Evolutionary conservation across 1,284 basidiomycete species (phyloP), one percentile per base, ranked within the genome.

Genomic region (Trametes polyzona): DNA sequence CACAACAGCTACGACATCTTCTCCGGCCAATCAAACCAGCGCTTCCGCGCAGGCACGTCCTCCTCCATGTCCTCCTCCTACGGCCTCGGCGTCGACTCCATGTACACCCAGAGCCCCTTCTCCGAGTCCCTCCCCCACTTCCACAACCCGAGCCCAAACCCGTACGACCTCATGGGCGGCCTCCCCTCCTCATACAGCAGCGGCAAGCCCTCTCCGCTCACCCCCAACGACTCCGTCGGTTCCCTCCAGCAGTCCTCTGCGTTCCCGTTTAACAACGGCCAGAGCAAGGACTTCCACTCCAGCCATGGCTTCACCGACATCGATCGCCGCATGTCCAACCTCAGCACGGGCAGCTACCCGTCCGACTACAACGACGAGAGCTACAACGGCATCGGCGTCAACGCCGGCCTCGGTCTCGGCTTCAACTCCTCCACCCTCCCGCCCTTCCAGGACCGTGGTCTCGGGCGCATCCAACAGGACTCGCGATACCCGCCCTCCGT

Each of bases 131-230:
- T 85, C 1, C 77, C 81, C 12, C 74, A 83, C 3, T 89, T 87
- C 70, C 75, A 77, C 29, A 74, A 76, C 44, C 74, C 77, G 12
- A 81, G 74, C 62, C 68, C 75, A 52, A 77, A 77, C 67, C 77
- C 83, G 3, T 90, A 87, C 73, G 85, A 86, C 70, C 80, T 87
- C 64, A 84, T 88, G 66, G 76, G 73, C 69, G 79, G 79, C 60
- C 73, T 87, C n/a, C 76, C 82, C 24, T 79, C 79, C 10, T 86
- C 86, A 1, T 84, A 83, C 66, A 80, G 78, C 72, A 86, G 83
- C 57, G 87, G 86, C 60, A 89, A 89, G 70, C 84, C 86, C 44
- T 90, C 89, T 16, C 88, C 88, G 0, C 76, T 89, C 43, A 87
- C 86, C 5, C 88, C 87, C 36, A 85, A 71, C 65, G 88, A 90